A percentile compares a stretch with the other conserved stretches of the same genome.
phyloP scores from a whole-genome alignment of 1,139 yeast species.

The Scheffersomyces segobiensis region DNA sequence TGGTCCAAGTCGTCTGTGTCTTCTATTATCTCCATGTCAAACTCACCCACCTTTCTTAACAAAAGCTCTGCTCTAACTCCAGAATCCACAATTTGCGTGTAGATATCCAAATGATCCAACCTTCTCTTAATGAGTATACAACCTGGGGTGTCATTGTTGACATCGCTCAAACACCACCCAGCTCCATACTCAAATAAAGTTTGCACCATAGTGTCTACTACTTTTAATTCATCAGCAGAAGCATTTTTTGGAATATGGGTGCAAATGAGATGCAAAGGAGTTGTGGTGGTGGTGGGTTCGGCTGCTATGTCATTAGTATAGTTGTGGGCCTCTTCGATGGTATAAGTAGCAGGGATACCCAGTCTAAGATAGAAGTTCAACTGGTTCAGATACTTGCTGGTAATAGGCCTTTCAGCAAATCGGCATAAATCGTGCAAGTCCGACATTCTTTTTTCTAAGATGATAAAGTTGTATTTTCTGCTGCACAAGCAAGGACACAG shows the following conservation, averaged over 20 bases:
- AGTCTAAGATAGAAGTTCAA: constrained; percentile 49
- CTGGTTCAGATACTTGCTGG: constrained; percentile 38
- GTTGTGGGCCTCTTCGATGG: constrained; percentile 72
- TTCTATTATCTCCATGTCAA: constrained; percentile 43
- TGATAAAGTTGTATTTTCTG: background rate
- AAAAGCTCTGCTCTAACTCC: constrained; percentile 90
- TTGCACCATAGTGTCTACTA: constrained; percentile 58
- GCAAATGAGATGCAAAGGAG: constrained; percentile 75
- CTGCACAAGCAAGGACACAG: background rate
- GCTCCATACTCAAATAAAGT: constrained; percentile 82
- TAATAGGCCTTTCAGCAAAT: constrained; percentile 57
- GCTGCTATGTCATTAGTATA: constrained; percentile 44
- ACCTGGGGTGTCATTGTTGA: constrained; percentile 72
- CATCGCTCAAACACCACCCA: constrained; percentile 80
- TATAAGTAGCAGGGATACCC: constrained; percentile 82
- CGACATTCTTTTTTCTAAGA: constrained; percentile 46
- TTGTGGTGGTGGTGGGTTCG: constrained; percentile 51
- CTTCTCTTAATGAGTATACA: constrained; percentile 60
- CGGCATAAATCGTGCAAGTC: constrained; percentile 70
- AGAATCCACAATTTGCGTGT: constrained; percentile 66
- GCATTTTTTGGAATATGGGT: constrained; percentile 50
- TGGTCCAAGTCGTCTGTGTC: constrained; percentile 29
- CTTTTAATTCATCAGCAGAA: constrained; percentile 41
- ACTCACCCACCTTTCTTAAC: constrained; percentile 69
- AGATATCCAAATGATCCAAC: constrained; percentile 45